These are phyloP conservation scores for Hymenoscyphus fructigenus DNA, from an alignment of 2,329 filamentous ascomycete species.

Conservation along the genomic window DNA sequence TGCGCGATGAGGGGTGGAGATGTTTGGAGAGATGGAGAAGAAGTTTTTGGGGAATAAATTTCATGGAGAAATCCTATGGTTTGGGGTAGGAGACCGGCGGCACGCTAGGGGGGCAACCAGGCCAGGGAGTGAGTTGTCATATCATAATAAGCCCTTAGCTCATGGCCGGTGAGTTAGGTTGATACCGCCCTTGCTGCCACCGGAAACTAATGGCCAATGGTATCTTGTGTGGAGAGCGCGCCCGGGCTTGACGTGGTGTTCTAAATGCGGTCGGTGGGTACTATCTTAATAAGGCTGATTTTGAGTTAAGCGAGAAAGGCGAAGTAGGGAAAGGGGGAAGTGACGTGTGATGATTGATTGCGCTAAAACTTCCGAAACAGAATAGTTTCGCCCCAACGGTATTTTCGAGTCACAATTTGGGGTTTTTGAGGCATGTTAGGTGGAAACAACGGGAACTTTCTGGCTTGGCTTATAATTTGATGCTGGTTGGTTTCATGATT, in stretches of 20 bases:
- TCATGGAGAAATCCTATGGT: background rate
- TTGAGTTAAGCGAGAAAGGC: background rate
- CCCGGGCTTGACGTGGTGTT: background rate
- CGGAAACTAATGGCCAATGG: background rate
- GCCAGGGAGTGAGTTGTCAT: background rate
- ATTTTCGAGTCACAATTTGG: background rate
- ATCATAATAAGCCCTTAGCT: background rate
- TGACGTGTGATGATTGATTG: background rate
- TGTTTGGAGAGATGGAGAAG: background rate
- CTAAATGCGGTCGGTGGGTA: background rate
- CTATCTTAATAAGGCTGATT: background rate
- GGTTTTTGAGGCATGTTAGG: too few species aligned
- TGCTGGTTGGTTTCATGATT: too few species aligned
- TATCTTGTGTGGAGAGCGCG: background rate
- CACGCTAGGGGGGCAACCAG: background rate
- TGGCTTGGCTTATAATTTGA: background rate
- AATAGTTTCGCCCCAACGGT: background rate
- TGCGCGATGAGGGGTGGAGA: background rate
- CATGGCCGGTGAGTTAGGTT: background rate
- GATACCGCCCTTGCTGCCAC: background rate
- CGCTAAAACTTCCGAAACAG: background rate
- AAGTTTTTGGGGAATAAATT: background rate
- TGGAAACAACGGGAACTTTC: background rate
- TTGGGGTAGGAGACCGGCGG: background rate
- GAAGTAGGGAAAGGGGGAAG: background rate